These are phyloP conservation scores for Rhizopogon roseolus DNA, from an alignment of 768 basidiomycete species.

Conservation along the genomic window DNA sequence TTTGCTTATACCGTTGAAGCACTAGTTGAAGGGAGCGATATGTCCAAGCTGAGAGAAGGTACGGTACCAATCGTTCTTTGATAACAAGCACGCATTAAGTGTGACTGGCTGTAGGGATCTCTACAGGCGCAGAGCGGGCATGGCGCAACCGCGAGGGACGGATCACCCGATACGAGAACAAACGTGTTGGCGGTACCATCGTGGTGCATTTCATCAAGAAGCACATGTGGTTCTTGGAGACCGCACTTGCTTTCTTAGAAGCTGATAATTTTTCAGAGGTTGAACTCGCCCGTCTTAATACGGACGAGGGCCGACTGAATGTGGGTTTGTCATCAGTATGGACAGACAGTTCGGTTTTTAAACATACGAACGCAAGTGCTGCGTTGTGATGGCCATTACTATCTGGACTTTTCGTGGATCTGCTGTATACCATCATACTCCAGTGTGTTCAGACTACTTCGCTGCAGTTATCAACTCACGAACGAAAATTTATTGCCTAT, in stretches of 20 bases:
- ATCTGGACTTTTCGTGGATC: not conserved
- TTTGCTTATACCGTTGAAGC: slow-evolving; percentile 79
- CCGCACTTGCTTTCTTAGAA: slow-evolving; percentile 82
- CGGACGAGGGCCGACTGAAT: slow-evolving; percentile 10
- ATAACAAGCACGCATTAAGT: not conserved
- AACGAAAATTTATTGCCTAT: not conserved
- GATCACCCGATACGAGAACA: slow-evolving; percentile 53
- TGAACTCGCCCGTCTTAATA: slow-evolving; percentile 15
- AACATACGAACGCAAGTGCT: slow-evolving; percentile 8
- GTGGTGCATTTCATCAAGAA: slow-evolving; percentile 98
- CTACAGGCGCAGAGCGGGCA: slow-evolving; percentile 56
- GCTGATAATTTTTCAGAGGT: slow-evolving; percentile 64
- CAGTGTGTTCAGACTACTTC: not conserved
- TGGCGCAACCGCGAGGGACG: slow-evolving; percentile 75
- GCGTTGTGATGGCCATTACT: slow-evolving; percentile 1
- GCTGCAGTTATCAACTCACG: not conserved
- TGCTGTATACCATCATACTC: not conserved
- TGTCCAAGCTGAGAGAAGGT: slow-evolving; percentile 72
- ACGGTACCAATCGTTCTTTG: slow-evolving; percentile 5
- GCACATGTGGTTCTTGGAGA: slow-evolving; percentile 94
- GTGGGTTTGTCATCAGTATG: slow-evolving; percentile 23
- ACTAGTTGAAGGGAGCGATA: slow-evolving; percentile 85
- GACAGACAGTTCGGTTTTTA: slow-evolving; percentile 23
- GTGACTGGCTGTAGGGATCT: slow-evolving; percentile 38
- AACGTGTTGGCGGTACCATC: slow-evolving; percentile 85